A percentile compares a stretch with the other conserved stretches of the same genome.
These are phyloP conservation scores for Cetraspora pellucida DNA, from an alignment of 192 early-diverging fungal genomes.

Conservation along the genomic window DNA sequence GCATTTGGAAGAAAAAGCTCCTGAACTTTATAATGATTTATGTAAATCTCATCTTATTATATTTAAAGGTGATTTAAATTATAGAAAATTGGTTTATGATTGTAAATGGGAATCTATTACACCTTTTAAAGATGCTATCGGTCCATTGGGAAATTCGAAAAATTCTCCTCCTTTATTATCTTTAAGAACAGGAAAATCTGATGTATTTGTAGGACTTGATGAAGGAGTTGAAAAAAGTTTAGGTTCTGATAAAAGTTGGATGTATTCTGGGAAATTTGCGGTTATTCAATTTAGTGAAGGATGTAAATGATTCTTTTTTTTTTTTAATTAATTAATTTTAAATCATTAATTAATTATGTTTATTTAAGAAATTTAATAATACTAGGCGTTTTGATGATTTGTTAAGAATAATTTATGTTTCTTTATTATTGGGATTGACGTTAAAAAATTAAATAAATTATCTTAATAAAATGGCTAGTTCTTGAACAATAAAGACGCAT, in stretches of 20 bases:
- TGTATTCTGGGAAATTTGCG: conserved; percentile 74
- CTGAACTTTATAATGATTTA: conserved; percentile 66
- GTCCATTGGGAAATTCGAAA: conserved; percentile 58
- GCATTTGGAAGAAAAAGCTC: conserved; percentile 69
- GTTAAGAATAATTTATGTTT: too few species aligned
- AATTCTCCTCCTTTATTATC: conserved; percentile 67
- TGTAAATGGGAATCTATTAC: conserved; percentile 83
- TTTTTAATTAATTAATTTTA: too few species aligned
- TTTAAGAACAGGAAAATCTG: conserved; percentile 87
- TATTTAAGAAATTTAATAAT: too few species aligned
- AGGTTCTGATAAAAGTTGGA: conserved; percentile 54
- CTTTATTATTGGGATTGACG: too few species aligned
- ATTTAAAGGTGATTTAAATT: conserved; percentile 98
- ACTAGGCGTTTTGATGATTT: too few species aligned
- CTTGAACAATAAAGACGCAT: too few species aligned
- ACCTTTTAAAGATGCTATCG: conserved; percentile 80
- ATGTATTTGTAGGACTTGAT: conserved; percentile 75
- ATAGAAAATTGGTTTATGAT: conserved; percentile 93
- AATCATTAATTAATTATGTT: too few species aligned
- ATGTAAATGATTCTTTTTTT: not conserved
- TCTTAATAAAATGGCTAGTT: too few species aligned
- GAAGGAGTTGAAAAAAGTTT: conserved; percentile 60
- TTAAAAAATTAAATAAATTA: too few species aligned
- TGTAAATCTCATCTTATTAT: conserved; percentile 67
- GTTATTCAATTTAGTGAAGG: conserved; percentile 50